Percentiles rank a stretch among this genome's conserved stretches.
These are phyloP conservation scores for Daldinia loculata DNA, from an alignment of 495 filamentous ascomycete genomes.

Conservation along the genomic window DNA sequence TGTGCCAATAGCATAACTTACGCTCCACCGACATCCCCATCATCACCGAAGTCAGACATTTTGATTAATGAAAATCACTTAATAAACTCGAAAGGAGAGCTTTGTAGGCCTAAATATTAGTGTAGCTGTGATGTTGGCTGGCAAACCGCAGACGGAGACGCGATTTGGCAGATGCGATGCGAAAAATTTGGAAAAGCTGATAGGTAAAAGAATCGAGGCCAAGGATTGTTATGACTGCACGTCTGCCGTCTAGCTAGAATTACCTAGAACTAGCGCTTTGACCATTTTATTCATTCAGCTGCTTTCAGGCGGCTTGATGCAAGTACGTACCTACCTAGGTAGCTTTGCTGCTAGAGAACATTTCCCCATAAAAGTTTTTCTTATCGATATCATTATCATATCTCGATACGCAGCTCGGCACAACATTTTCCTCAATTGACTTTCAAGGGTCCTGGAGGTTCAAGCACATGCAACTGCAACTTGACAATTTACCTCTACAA, in stretches of 20 bases:
- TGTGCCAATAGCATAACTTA: conserved; percentile 43
- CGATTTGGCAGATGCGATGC: conserved; percentile 32
- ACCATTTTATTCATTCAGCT: not conserved
- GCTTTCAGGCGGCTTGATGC: not conserved
- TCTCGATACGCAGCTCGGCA: conserved; percentile 14
- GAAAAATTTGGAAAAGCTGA: conserved; percentile 32
- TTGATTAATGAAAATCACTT: conserved; percentile 39
- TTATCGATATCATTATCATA: conserved; percentile 2
- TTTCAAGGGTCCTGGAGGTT: not conserved
- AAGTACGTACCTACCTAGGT: not conserved
- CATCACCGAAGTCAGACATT: conserved; percentile 89
- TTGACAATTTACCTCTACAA: not conserved
- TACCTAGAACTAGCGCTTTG: conserved; percentile 1
- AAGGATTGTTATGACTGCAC: conserved; percentile 27
- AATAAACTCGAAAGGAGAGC: conserved; percentile 9
- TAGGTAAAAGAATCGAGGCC: conserved; percentile 41
- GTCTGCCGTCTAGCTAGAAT: conserved; percentile 12
- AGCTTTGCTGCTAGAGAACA: not conserved
- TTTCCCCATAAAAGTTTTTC: not conserved
- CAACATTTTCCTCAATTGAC: conserved; percentile 20
- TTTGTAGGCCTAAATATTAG: conserved; percentile 13
- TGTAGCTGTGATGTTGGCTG: conserved; percentile 18
- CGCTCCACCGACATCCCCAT: conserved; percentile 68
- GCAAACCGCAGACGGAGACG: conserved; percentile 9
- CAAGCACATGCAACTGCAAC: not conserved